Percentiles rank a stretch among this genome's conserved stretches.
Evolutionary conservation across 352 stramenopile species (phyloP).

Genomic region (Phytophthora crassamura): DNA sequence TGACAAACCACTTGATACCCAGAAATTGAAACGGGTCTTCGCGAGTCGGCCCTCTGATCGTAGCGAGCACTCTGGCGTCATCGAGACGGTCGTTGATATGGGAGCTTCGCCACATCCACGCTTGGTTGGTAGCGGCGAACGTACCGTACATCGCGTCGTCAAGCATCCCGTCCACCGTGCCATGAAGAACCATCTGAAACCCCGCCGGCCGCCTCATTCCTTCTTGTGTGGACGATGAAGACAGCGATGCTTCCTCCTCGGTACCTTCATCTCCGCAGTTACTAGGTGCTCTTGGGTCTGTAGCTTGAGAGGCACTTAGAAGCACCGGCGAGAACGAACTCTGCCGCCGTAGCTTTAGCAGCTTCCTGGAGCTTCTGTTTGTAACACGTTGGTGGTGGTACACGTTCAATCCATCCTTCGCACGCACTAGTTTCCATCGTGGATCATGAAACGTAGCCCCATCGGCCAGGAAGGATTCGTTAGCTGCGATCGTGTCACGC

Average conservation of each 20-base stretch:
- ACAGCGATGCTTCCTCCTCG: constrained; percentile 7
- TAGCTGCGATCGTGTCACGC: constrained; percentile 39
- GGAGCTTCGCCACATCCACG: constrained; percentile 52
- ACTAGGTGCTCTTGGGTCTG: background rate
- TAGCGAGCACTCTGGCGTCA: constrained; percentile 42
- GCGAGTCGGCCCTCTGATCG: constrained; percentile 36
- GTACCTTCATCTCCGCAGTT: background rate
- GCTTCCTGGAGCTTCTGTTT: background rate
- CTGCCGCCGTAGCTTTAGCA: background rate
- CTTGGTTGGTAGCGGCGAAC: constrained; percentile 48
- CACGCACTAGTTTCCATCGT: constrained; percentile 41
- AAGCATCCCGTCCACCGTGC: constrained; percentile 52
- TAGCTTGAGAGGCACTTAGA: background rate
- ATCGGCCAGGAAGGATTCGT: constrained; percentile 35
- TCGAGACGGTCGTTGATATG: constrained; percentile 60
- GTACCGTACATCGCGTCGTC: constrained; percentile 60
- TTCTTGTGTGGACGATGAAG: constrained; percentile 14
- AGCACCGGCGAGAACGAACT: background rate
- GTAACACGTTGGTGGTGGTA: constrained; percentile 15
- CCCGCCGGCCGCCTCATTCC: constrained; percentile 32
- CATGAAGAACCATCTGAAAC: constrained; percentile 51
- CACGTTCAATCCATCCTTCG: constrained; percentile 37
- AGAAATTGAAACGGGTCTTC: constrained; percentile 56
- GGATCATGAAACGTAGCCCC: constrained; percentile 23
- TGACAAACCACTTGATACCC: constrained; percentile 60